Evolutionary conservation across 345 rosid species (phyloP), one percentile per base, ranked within the genome.

Genomic region (Acer campestre): DNA sequence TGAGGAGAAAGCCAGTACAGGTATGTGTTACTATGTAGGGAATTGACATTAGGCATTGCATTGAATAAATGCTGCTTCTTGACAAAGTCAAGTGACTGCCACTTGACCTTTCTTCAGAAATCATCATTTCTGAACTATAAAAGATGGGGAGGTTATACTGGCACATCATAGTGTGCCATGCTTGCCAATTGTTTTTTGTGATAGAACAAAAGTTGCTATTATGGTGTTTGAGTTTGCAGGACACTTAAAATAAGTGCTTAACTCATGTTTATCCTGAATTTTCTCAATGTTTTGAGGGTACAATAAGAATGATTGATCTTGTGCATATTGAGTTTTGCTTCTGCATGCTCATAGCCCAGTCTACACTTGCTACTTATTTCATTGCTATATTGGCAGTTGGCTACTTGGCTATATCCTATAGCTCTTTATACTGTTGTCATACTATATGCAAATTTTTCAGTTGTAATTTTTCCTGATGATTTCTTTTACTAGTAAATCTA

Each of bases 1-100:
- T 94, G 75, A 88, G 99, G 80, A 89, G 99, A 85, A 96, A 94
- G 82, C 99, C 99, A 11, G 96, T 94, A 6, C 97, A 92, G 95
- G 98, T 91, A 82, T 70, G 20, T 59, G 38, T 10, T 65, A 71
- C 44, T 9, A 51, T 70, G 61, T 78, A 40, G 4, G 16, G 59
- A 59, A 27, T 72, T 67, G 74, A 84, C 64, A 58, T 11, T 13
- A 51, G 58, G 56, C 64, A 22, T n/a, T 6, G 6, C n/a, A 10
- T 22, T 38, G 0, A n/a, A n/a, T 63, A 67, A 20, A 20, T 70
- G 56, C 64, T 63, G 73, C 40, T 79, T 46, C 46, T 68, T 77
- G 67, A 68, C 35, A 58, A 77, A 69, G 51, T 65, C 67, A 40
- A 64, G 61, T 69, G 55, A 77, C 63, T 71, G 68, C 53, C 25